Conservation (phyloP, 208 protist species). For the Tetramitus jugosus region DNA sequence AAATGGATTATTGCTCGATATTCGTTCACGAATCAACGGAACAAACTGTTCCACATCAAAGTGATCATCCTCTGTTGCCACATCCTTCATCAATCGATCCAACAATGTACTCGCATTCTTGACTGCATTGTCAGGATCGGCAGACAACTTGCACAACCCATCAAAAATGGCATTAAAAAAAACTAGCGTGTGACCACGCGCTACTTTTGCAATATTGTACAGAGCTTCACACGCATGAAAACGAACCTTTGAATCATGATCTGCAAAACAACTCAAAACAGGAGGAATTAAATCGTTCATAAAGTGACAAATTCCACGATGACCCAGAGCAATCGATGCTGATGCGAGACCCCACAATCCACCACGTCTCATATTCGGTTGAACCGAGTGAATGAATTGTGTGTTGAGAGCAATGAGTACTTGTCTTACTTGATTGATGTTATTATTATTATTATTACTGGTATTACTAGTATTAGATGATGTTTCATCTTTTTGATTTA, state of each 20-base stretch:
- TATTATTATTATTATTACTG: too few species aligned
- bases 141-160: conserved; percentile 54
- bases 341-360: conserved; percentile 7
- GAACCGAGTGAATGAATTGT: too few species aligned
- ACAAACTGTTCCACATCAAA: conserved; percentile 62
- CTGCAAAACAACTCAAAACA: conserved; percentile 38
- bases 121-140: conserved; percentile 59
- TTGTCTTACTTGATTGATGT: too few species aligned
- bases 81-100: conserved; percentile 60
- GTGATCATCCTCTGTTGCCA: conserved; percentile 49
- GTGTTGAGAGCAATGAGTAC: too few species aligned
- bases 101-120: conserved; percentile 58
- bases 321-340: not conserved
- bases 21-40: conserved; percentile 51
- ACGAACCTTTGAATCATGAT: conserved; percentile 57
- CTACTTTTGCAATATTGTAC: conserved; percentile 74
- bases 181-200: conserved; percentile 35
- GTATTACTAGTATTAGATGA: too few species aligned
- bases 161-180: conserved; percentile 72
- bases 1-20: conserved; percentile 43
- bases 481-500: not conserved
- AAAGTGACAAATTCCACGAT: not conserved
- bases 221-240: conserved; percentile 79
- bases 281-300: not conserved
- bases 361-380: conserved; percentile 15